Conservation (phyloP, 345 rosid species). For the Brassica juncea region DNA sequence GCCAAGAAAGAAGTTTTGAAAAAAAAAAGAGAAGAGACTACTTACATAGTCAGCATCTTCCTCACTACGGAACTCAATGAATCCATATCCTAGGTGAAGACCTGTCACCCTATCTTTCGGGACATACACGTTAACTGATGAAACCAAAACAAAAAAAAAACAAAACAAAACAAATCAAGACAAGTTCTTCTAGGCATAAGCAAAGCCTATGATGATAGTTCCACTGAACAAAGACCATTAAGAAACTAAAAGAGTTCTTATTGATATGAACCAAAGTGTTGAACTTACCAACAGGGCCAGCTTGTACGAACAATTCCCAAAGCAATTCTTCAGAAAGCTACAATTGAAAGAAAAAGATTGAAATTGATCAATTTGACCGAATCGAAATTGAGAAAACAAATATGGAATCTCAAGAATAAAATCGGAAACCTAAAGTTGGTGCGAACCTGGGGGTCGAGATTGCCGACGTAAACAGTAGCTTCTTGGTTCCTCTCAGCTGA, state of each 20-base stretch:
- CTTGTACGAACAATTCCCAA: constrained; percentile 97
- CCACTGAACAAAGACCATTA: too few species aligned
- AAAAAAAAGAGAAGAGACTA: constrained; percentile 23
- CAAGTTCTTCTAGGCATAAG: too few species aligned
- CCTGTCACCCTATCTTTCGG: constrained; percentile 98
- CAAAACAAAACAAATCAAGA: not conserved
- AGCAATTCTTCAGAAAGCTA: constrained; percentile 85
- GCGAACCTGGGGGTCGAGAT: constrained; percentile 74
- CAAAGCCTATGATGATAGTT: too few species aligned
- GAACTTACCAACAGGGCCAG: constrained; percentile 90
- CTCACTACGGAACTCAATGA: constrained; percentile 89
- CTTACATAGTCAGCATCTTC: constrained; percentile 95
- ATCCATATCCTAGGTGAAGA: constrained; percentile 92
- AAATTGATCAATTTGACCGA: too few species aligned
- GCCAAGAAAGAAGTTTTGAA: not conserved
- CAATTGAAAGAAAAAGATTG: not conserved
- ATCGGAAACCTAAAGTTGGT: constrained; percentile 24
- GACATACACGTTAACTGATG: constrained; percentile 86
- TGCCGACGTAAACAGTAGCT: constrained; percentile 94
- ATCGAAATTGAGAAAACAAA: not conserved
- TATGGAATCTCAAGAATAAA: not conserved
- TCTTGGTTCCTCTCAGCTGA: constrained; percentile 97
- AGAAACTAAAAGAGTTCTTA: not conserved
- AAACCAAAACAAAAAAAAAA: not conserved
- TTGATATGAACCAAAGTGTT: not conserved